Conservation (phyloP, 768 basidiomycete genomes). For the Rhodosporidiobolus sp. region DNA sequence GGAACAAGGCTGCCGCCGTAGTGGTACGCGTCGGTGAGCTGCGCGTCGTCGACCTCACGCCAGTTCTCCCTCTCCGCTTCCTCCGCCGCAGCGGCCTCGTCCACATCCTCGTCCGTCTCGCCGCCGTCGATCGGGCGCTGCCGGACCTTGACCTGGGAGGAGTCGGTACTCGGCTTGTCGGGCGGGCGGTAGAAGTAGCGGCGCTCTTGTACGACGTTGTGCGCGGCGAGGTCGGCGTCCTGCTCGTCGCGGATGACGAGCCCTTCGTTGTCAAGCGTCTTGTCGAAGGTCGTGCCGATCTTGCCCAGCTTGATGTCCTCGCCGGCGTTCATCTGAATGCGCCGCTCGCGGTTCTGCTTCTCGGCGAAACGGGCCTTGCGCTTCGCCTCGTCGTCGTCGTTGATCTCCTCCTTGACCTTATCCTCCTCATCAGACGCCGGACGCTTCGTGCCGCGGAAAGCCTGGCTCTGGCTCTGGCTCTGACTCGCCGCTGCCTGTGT, state of each 20-base stretch:
- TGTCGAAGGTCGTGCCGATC: conserved; percentile 16
- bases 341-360: conserved; percentile 6
- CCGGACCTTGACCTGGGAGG: conserved; percentile 38
- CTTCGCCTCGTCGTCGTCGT: conserved; percentile 45
- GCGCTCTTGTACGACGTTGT: conserved; percentile 13
- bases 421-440: conserved; percentile 49
- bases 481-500: background rate
- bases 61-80: conserved; percentile 48
- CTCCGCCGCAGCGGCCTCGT: conserved; percentile 47
- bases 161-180: background rate
- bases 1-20: conserved; percentile 87
- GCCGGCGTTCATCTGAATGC: background rate
- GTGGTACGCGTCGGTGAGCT: conserved; percentile 76
- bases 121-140: conserved; percentile 8
- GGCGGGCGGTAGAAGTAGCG: conserved; percentile 19
- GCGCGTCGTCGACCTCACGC: background rate
- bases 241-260: conserved; percentile 28
- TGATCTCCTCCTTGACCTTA: conserved; percentile 37
- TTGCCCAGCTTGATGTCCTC: conserved; percentile 21
- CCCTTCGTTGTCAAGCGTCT: conserved; percentile 7
- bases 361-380: conserved; percentile 14
- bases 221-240: conserved; percentile 25
- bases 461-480: conserved; percentile 14
- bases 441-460: conserved; percentile 28
- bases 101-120: conserved; percentile 17